These are phyloP conservation scores for Phtheirospermum japonicum DNA, from an alignment of 257 asterid genomes.

Conservation along the genomic window DNA sequence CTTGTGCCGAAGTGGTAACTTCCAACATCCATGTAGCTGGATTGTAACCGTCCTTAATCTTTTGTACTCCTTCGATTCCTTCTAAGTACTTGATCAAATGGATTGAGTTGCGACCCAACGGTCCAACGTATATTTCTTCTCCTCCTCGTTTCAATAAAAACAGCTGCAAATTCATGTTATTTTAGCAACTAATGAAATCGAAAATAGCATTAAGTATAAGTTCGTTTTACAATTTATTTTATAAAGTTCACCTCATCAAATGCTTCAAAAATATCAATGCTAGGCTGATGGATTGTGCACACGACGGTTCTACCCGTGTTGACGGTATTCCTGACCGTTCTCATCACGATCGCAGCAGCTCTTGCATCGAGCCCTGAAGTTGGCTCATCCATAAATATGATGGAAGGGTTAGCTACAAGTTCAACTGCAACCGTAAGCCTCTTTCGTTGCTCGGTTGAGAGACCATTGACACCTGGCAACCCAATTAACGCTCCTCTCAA, in stretches of 20 bases:
- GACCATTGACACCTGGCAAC: conserved; percentile 49
- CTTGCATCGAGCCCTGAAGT: conserved; percentile 62
- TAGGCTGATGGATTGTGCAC: conserved; percentile 70
- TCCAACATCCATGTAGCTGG: conserved; percentile 82
- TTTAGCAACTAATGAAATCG: conserved; percentile 18
- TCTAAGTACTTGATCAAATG: conserved; percentile 50
- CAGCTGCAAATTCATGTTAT: conserved; percentile 38
- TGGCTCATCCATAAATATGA: conserved; percentile 64
- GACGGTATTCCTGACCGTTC: conserved; percentile 55
- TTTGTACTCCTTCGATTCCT: conserved; percentile 41
- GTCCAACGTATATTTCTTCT: conserved; percentile 49
- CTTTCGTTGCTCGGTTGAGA: conserved; percentile 58
- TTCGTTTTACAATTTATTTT: neutral
- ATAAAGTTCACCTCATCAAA: conserved; percentile 61
- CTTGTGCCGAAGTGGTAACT: conserved; percentile 49
- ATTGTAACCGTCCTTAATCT: conserved; percentile 53
- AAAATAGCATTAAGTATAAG: too few species aligned
- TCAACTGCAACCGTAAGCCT: conserved; percentile 68
- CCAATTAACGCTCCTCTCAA: conserved; percentile 48
- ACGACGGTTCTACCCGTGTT: conserved; percentile 58
- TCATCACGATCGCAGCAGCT: conserved; percentile 68
- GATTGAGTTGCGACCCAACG: conserved; percentile 48
- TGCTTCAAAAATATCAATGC: conserved; percentile 65
- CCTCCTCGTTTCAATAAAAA: conserved; percentile 64
- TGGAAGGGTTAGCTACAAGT: conserved; percentile 60